phyloP scores from a whole-genome alignment of 202 grass and related monocot genomes.

The Zoysia matrella region DNA sequence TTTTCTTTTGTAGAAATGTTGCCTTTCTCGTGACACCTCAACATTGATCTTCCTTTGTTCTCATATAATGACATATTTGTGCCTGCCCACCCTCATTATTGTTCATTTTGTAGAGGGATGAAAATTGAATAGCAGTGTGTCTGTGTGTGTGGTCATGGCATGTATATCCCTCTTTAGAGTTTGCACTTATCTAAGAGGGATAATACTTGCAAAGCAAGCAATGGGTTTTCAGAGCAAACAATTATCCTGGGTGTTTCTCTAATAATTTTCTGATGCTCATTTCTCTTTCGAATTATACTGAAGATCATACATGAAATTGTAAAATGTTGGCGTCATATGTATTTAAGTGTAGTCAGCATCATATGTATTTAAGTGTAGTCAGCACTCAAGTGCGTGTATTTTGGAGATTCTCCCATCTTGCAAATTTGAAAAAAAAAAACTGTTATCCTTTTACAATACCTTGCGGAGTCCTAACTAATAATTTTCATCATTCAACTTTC shows the following conservation, averaged over 20 bases:
- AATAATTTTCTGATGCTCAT: background rate
- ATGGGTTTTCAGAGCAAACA: background rate
- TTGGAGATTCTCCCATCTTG: background rate
- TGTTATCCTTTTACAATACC: background rate
- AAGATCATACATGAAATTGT: background rate
- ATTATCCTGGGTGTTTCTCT: background rate
- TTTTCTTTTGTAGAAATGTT: background rate
- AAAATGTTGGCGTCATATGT: background rate
- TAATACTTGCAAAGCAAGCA: background rate
- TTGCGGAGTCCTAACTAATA: background rate
- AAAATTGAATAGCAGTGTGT: background rate
- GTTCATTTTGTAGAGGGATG: background rate
- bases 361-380: background rate
- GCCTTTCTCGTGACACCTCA: background rate
- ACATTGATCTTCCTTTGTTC: background rate
- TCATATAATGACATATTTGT: background rate
- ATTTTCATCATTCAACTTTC: background rate
- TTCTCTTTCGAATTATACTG: constrained; percentile 10
- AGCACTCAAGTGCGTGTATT: background rate
- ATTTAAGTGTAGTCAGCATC: background rate
- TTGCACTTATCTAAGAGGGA: background rate
- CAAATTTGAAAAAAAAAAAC: background rate
- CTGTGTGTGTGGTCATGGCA: background rate
- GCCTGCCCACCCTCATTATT: background rate
- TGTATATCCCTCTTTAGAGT: background rate